These are phyloP conservation scores for Fusarium pininemorale DNA, from an alignment of 2,329 filamentous ascomycete species.

Conservation along the genomic window DNA sequence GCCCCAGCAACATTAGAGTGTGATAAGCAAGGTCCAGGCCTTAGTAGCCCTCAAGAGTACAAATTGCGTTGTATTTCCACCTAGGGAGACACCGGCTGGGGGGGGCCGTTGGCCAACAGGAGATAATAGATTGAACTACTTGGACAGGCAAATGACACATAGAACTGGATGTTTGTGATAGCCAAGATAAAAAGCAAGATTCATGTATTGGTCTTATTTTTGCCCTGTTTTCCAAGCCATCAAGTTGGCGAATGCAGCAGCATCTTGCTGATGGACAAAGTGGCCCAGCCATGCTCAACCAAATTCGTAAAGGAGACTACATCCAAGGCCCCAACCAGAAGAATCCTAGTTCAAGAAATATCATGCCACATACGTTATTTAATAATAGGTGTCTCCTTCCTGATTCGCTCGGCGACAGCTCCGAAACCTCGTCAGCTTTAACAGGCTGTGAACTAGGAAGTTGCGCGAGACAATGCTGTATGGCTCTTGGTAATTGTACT, in stretches of 20 bases:
- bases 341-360: accelerated
- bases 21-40: accelerated
- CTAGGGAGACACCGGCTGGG: too few species aligned
- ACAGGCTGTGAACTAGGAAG: background rate
- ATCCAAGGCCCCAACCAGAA: too few species aligned
- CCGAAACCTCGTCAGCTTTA: too few species aligned
- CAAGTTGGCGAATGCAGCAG: background rate
- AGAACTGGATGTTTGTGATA: background rate
- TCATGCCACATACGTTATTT: background rate
- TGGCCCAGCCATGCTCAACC: accelerated
- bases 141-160: accelerated
- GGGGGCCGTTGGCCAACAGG: background rate
- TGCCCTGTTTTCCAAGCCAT: accelerated
- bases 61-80: background rate
- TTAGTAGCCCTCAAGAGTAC: accelerated
- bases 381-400: accelerated
- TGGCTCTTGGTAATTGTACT: background rate
- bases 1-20: too few species aligned
- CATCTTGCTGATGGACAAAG: background rate
- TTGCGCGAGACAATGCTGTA: background rate
- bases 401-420: background rate
- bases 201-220: accelerated
- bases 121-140: background rate
- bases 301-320: accelerated
- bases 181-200: too few species aligned